These are phyloP conservation scores for Coriolopsis trogii DNA, from an alignment of 1,284 basidiomycete species.

Conservation along the genomic window DNA sequence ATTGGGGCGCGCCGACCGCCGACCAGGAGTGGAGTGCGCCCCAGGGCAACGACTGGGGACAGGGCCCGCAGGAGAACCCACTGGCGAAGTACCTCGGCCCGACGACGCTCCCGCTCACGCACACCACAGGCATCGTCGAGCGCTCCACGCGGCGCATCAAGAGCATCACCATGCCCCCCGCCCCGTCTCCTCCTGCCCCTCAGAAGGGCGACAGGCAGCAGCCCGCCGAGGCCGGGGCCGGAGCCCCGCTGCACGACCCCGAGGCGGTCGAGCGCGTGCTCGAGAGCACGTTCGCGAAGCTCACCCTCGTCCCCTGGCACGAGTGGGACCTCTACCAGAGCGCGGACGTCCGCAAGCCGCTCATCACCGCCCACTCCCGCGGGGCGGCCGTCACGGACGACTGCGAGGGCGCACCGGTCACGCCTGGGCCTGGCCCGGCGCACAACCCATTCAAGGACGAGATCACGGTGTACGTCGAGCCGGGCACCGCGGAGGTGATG, in stretches of 20 bases:
- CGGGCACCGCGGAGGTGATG: constrained; percentile 45
- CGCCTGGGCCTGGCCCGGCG: not conserved
- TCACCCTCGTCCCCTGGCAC: constrained; percentile 59
- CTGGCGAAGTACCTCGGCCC: constrained; percentile 48
- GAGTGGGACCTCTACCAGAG: constrained; percentile 41
- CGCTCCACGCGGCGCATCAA: constrained; percentile 50
- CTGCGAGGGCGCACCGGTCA: constrained; percentile 7
- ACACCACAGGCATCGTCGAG: constrained; percentile 55
- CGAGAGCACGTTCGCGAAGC: constrained; percentile 46
- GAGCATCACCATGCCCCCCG: constrained; percentile 33
- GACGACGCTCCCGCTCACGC: constrained; percentile 46
- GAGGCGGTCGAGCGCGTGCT: constrained; percentile 54
- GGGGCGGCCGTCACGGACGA: constrained; percentile 41
- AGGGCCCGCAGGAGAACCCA: constrained; percentile 25
- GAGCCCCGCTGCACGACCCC: constrained; percentile 19
- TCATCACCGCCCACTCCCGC: constrained; percentile 46
- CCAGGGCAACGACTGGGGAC: constrained; percentile 23
- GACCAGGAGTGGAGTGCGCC: constrained; percentile 13
- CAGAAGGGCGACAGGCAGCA: constrained; percentile 20
- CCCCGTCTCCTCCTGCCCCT: constrained; percentile 1
- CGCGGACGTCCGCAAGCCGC: constrained; percentile 40
- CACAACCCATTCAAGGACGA: constrained; percentile 55
- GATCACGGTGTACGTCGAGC: constrained; percentile 58
- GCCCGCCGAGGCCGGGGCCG: constrained; percentile 7
- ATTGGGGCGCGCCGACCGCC: constrained; percentile 6